Base-by-base conservation (phyloP, 208 protist genomes). In the Trypanosoma scelopori region DNA sequence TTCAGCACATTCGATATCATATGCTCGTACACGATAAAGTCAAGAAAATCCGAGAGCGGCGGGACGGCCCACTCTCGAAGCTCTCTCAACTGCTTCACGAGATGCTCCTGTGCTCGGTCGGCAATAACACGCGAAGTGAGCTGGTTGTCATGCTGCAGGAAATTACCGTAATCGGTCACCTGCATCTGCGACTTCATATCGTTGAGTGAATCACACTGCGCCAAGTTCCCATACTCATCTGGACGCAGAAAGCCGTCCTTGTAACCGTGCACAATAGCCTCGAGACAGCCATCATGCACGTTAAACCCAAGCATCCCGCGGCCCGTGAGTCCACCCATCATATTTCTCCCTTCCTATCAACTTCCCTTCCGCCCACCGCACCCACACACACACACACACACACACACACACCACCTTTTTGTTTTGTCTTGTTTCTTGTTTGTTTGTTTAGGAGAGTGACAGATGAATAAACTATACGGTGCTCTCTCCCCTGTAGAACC, bases 21-120 rank as follows among this genome's bases (percentile, higher is more conserved):
- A 84, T 99, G 99, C 56, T 97, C 97, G 71, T 98, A 98, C 57
- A 95, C 98, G 79, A 99, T 98, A 81, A 98, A 99, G 71, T 99
- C 97, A 9, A 99, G 76, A 76, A 99, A 99, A n/a, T 91, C 94
- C 43, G 88, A 85, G 13, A 99, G 89, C 46, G 98, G 97, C 23
- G 97, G 87, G 42, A 98, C 84, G 1, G 97, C 80, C 77, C 98
- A 96, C 37, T 82, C 74, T 9, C 97, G 93, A 1, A 99, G 58
- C 72, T 98, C 89, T n/a, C 92, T 78, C 64, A 99, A 99, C 78
- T 99, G 94, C 37, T 85, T 76, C 43, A 99, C 92, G 23, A 99
- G 81, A 64, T 98, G 95, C 61, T 98, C 91, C 62, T 95, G 98
- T 30, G 93, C 91, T 35, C 87, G 81, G 23, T 98, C 87, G 1